Percentiles rank a stretch among this genome's conserved stretches.
These are phyloP conservation scores for Jamesozyma jinghongensis DNA, from an alignment of 805 yeast species.

Conservation along the genomic window DNA sequence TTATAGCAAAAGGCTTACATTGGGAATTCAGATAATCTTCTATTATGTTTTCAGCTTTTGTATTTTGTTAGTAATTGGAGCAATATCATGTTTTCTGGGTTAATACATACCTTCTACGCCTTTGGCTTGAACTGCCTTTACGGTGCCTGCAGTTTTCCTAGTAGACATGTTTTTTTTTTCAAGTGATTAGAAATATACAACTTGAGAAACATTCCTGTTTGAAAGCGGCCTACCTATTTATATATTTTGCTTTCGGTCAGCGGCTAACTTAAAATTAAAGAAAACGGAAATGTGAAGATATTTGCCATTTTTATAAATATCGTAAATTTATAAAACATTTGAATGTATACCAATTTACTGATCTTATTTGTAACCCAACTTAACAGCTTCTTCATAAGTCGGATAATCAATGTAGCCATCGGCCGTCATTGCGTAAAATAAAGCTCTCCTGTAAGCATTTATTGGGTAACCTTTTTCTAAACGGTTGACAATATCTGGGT, in stretches of 20 bases:
- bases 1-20: conserved; percentile 40
- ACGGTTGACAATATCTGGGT: conserved; percentile 45
- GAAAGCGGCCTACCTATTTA: too few species aligned
- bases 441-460: conserved; percentile 37
- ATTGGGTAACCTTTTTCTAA: conserved; percentile 34
- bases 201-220: too few species aligned
- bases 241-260: too few species aligned
- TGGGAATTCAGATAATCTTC: conserved; percentile 35
- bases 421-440: conserved; percentile 35
- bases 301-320: too few species aligned
- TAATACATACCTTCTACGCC: conserved; percentile 1
- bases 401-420: conserved; percentile 40
- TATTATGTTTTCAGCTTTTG: conserved; percentile 28
- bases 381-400: conserved; percentile 21
- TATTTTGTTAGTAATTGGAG: not conserved
- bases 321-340: too few species aligned
- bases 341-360: too few species aligned
- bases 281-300: too few species aligned
- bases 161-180: conserved; percentile 1
- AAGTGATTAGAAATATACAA: too few species aligned
- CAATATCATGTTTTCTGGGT: not conserved
- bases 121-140: not conserved
- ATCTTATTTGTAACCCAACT: conserved; percentile 7
- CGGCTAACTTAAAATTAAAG: too few species aligned
- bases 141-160: conserved; percentile 4